Evolutionary conservation across 202 grass and related monocot species (phyloP).

Genomic region (Saccharum hybrid): DNA sequence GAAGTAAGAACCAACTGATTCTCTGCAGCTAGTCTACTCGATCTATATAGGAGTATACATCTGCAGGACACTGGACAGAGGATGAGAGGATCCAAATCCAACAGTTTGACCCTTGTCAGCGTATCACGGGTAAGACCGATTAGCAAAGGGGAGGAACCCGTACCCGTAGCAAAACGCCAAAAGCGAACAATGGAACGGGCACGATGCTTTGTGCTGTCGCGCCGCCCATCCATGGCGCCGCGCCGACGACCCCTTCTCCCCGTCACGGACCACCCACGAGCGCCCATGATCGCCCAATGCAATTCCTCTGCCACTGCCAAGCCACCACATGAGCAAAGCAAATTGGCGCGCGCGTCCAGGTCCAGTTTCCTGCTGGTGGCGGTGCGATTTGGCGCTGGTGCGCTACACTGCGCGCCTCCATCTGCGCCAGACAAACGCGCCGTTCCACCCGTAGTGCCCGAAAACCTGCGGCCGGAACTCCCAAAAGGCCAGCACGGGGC

Average conservation of each 20-base stretch:
- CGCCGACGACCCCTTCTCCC: slow-evolving; percentile 26
- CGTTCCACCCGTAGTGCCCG: slow-evolving; percentile 38
- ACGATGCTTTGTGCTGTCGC: slow-evolving; percentile 41
- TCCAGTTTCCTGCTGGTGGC: not conserved
- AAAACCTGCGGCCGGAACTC: slow-evolving; percentile 41
- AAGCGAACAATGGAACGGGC: not conserved
- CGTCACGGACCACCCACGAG: slow-evolving; percentile 35
- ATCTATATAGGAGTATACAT: not conserved
- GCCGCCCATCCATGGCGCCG: slow-evolving; percentile 41
- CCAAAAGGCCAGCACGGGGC: slow-evolving; percentile 49
- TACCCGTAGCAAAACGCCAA: slow-evolving; percentile 13
- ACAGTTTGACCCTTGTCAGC: slow-evolving; percentile 37
- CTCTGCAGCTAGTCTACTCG: not conserved
- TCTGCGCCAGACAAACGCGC: slow-evolving; percentile 36
- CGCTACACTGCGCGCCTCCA: not conserved
- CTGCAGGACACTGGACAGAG: not conserved
- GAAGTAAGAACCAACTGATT: not conserved
- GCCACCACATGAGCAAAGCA: slow-evolving; percentile 6
- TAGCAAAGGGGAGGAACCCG: not conserved
- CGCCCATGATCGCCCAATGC: slow-evolving; percentile 25
- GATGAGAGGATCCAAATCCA: not conserved
- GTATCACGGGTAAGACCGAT: slow-evolving; percentile 31
- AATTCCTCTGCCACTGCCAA: not conserved
- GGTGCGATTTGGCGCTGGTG: not conserved
- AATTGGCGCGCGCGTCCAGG: not conserved